A percentile compares a stretch with the other conserved stretches of the same genome.
These are phyloP conservation scores for Holtermanniella nyarrowii DNA, from an alignment of 768 basidiomycete species.

Conservation along the genomic window DNA sequence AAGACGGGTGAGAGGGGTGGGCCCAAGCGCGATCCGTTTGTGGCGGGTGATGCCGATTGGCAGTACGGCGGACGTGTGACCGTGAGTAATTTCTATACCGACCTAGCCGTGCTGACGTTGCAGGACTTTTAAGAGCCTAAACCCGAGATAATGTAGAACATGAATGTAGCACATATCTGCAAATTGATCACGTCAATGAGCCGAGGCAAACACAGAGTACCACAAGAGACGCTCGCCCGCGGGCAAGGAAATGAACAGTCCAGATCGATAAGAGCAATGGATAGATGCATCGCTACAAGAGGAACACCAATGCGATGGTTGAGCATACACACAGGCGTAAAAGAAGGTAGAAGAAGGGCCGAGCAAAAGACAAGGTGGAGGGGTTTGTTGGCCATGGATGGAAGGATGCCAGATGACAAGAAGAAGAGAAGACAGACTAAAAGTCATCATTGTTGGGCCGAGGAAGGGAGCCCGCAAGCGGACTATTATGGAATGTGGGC, in stretches of 20 bases:
- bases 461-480: conserved; percentile 18
- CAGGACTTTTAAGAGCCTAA: neutral
- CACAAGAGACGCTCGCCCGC: too few species aligned
- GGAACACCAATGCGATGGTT: neutral
- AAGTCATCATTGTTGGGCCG: conserved; percentile 34
- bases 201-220: too few species aligned
- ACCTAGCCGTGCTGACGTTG: neutral
- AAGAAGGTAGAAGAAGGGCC: neutral
- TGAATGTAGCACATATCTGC: too few species aligned
- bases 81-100: conserved; percentile 22
- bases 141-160: too few species aligned
- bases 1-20: conserved; percentile 37
- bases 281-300: neutral
- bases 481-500: conserved; percentile 32
- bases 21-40: conserved; percentile 39
- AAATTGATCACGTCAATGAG: too few species aligned
- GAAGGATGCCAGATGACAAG: too few species aligned
- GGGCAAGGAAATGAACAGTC: too few species aligned
- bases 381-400: too few species aligned
- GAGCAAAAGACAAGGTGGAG: neutral
- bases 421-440: conserved; percentile 3
- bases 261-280: too few species aligned
- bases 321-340: neutral
- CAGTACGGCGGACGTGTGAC: conserved; percentile 38
- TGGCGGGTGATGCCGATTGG: conserved; percentile 35